phyloP scores from a whole-genome alignment of 78 protist species.

The Goniomonas avonlea region DNA sequence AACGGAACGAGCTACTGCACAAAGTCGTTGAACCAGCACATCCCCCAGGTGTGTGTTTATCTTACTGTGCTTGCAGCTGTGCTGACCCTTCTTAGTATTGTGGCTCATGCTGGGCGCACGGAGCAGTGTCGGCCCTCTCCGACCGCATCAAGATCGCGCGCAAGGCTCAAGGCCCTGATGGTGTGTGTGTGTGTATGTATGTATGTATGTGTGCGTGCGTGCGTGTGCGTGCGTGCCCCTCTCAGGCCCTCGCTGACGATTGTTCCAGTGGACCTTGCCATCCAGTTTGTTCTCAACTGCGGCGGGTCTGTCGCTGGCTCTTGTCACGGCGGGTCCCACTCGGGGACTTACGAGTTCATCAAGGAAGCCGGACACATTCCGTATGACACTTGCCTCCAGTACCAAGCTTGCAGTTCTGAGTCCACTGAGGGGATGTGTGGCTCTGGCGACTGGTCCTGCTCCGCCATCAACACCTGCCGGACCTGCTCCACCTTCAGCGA shows the following conservation, averaged over 20 bases:
- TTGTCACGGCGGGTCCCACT: conserved; percentile 67
- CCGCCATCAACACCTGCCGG: conserved; percentile 48
- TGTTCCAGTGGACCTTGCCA: conserved; percentile 42
- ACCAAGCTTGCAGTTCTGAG: conserved; percentile 22
- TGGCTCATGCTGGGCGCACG: conserved; percentile 45
- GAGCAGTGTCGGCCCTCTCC: conserved; percentile 38
- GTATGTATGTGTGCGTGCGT: too few species aligned
- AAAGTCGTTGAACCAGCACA: conserved; percentile 50
- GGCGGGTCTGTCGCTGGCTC: conserved; percentile 40
- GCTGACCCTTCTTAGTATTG: not conserved
- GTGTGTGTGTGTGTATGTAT: too few species aligned
- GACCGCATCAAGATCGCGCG: conserved; percentile 70
- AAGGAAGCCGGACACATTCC: conserved; percentile 46
- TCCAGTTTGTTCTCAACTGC: conserved; percentile 68
- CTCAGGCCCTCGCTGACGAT: too few species aligned
- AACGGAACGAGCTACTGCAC: conserved; percentile 40
- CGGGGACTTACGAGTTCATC: conserved; percentile 41
- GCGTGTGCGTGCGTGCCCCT: too few species aligned
- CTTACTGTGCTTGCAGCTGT: conserved; percentile 1
- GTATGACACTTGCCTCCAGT: conserved; percentile 57
- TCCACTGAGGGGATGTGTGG: conserved; percentile 13
- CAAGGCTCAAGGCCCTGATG: too few species aligned
- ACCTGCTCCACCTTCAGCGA: conserved; percentile 59
- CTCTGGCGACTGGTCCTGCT: conserved; percentile 29
- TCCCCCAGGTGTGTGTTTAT: conserved; percentile 60